Conservation (phyloP, 805 yeast species). For the Wickerhamiella domercqiae region DNA sequence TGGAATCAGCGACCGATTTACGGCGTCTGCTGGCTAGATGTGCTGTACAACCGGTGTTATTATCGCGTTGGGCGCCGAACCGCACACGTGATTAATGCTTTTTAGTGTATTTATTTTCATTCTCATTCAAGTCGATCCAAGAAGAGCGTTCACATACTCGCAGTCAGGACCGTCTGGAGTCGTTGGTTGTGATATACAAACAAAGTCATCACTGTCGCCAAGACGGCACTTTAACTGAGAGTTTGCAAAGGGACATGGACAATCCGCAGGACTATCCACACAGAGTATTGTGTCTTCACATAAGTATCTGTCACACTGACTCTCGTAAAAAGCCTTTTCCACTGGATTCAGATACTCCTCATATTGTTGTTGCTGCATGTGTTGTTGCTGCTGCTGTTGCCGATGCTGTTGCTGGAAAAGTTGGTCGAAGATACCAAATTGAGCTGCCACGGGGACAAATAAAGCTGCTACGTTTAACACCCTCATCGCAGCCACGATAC, state of each 20-base stretch:
- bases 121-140: constrained; percentile 31
- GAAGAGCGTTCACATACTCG: constrained; percentile 71
- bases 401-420: constrained; percentile 25
- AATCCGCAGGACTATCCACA: constrained; percentile 49
- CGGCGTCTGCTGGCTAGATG: constrained; percentile 29
- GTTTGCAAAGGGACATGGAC: constrained; percentile 85
- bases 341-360: constrained; percentile 9
- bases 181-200: constrained; percentile 78
- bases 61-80: constrained; percentile 75
- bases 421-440: constrained; percentile 30
- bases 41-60: constrained; percentile 48
- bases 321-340: constrained; percentile 16
- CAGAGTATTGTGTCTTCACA: constrained; percentile 78
- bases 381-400: constrained; percentile 25
- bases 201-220: constrained; percentile 47
- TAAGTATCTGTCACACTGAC: constrained; percentile 47
- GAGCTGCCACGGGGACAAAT: background rate
- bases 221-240: constrained; percentile 69
- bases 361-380: constrained; percentile 3
- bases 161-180: constrained; percentile 45
- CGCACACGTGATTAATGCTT: constrained; percentile 42
- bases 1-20: constrained; percentile 18
- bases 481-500: no score
- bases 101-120: background rate
- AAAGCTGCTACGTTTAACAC: background rate